phyloP scores from a whole-genome alignment of 495 filamentous ascomycete species.

The Friedmanniomyces simplex region DNA sequence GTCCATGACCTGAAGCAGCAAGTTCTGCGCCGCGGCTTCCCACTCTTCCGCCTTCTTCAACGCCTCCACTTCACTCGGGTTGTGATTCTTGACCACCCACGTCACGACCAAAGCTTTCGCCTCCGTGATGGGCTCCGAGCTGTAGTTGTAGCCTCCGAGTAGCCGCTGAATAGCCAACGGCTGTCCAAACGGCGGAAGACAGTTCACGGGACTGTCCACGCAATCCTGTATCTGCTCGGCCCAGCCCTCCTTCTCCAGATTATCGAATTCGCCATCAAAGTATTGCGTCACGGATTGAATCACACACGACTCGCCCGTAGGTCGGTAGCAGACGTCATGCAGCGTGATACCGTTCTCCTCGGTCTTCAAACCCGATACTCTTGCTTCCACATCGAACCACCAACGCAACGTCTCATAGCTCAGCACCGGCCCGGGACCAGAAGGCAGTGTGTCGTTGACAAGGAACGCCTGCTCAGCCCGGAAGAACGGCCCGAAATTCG shows the following conservation, averaged over 20 bases:
- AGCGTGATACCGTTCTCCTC: slow-evolving; percentile 50
- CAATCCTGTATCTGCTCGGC: slow-evolving; percentile 56
- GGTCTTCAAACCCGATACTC: slow-evolving; percentile 59
- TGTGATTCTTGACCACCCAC: slow-evolving; percentile 91
- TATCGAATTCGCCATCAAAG: slow-evolving; percentile 56
- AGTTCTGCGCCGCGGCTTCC: slow-evolving; percentile 64
- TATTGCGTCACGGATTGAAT: slow-evolving; percentile 84
- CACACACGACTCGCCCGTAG: slow-evolving; percentile 79
- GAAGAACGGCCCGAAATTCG: slow-evolving; percentile 93
- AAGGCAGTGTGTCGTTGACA: slow-evolving; percentile 67
- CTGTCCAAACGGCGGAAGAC: slow-evolving; percentile 77
- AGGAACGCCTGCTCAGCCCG: slow-evolving; percentile 88
- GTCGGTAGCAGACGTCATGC: slow-evolving; percentile 87
- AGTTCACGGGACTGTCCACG: slow-evolving; percentile 58
- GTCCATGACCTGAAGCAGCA: slow-evolving; percentile 61
- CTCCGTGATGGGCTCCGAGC: slow-evolving; percentile 48
- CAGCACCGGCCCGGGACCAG: slow-evolving; percentile 61
- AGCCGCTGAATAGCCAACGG: slow-evolving; percentile 77
- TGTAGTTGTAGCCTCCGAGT: slow-evolving; percentile 60
- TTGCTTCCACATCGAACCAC: slow-evolving; percentile 88
- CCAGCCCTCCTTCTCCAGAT: slow-evolving; percentile 58
- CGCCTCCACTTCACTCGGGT: slow-evolving; percentile 52
- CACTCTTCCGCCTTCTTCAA: slow-evolving; percentile 72
- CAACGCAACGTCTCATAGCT: slow-evolving; percentile 78
- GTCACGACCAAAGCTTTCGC: slow-evolving; percentile 74